These are phyloP conservation scores for Allantophomopsis lycopodina DNA, from an alignment of 2,329 filamentous ascomycete genomes.

Conservation along the genomic window DNA sequence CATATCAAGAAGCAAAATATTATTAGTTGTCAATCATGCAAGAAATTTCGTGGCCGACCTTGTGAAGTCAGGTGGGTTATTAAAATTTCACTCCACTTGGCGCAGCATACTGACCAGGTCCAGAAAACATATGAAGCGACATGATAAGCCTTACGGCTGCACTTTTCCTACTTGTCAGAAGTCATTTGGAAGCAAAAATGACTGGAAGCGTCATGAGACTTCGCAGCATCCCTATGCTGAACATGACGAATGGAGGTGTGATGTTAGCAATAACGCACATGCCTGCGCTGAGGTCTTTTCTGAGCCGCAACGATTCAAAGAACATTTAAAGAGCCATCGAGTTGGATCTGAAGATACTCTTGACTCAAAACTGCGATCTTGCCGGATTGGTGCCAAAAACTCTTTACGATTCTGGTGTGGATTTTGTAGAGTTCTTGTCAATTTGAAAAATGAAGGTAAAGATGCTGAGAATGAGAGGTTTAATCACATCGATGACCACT, in stretches of 20 bases:
- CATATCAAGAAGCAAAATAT: slow-evolving; percentile 12
- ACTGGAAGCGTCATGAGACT: slow-evolving; percentile 87
- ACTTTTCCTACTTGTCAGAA: slow-evolving; percentile 59
- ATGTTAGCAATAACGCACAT: slow-evolving; percentile 12
- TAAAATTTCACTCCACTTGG: too few species aligned
- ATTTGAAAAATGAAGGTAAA: slow-evolving; percentile 26
- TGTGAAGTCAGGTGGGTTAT: slow-evolving; percentile 42
- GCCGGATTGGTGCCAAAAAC: slow-evolving; percentile 49
- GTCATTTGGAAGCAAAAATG: slow-evolving; percentile 80
- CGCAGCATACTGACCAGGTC: neutral
- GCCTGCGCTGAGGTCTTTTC: slow-evolving; percentile 46
- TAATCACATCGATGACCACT: slow-evolving; percentile 67
- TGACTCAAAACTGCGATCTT: slow-evolving; percentile 29
- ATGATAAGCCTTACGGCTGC: slow-evolving; percentile 70
- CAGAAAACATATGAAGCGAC: slow-evolving; percentile 76
- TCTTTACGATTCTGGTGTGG: slow-evolving; percentile 74
- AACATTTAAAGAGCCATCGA: slow-evolving; percentile 37
- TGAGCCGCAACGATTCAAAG: slow-evolving; percentile 41
- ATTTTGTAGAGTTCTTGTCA: slow-evolving; percentile 52
- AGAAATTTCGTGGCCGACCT: slow-evolving; percentile 30
- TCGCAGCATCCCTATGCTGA: slow-evolving; percentile 52
- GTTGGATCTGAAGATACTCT: slow-evolving; percentile 14
- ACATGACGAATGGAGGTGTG: slow-evolving; percentile 60
- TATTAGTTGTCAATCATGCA: slow-evolving; percentile 25
- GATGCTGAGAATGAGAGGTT: slow-evolving; percentile 47